Conservation (phyloP, 441 rosid genomes). For the Populus hybrid region DNA sequence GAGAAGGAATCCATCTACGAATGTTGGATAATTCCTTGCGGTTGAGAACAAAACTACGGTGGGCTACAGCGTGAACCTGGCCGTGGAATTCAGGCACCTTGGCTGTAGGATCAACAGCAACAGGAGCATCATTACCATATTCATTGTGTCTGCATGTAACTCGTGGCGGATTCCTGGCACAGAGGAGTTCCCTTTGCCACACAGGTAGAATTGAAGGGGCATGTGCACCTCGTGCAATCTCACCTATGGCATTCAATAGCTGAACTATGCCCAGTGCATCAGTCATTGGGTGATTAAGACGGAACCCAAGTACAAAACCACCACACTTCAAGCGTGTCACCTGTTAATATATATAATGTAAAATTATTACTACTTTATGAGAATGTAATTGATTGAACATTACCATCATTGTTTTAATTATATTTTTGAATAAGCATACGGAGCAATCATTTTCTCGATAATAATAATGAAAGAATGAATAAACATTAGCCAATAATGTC, state of each 20-base stretch:
- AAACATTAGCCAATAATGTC: no score
- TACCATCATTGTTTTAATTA: no score
- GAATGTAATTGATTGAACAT: no score
- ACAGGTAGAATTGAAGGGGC: conserved; percentile 19
- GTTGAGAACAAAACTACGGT: conserved; percentile 20
- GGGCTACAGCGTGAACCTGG: neutral
- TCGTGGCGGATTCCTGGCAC: conserved; percentile 6
- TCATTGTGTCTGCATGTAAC: conserved; percentile 15
- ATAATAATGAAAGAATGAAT: no score
- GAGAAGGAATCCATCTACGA: conserved; percentile 11
- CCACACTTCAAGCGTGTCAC: neutral
- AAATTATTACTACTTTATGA: neutral
- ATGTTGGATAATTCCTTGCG: neutral
- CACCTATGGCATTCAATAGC: conserved; percentile 12
- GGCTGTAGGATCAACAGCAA: neutral
- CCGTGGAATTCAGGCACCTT: no score
- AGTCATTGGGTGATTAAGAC: conserved; percentile 12
- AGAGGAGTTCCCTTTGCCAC: conserved; percentile 24
- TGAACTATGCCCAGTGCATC: conserved; percentile 19
- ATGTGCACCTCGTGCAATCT: conserved; percentile 9
- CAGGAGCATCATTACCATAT: neutral
- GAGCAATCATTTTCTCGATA: no score
- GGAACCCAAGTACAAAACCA: neutral
- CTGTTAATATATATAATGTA: neutral
- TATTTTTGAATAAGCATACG: no score